These are phyloP conservation scores for Emergomyces orientalis DNA, from an alignment of 2,329 filamentous ascomycete species.

Conservation along the genomic window DNA sequence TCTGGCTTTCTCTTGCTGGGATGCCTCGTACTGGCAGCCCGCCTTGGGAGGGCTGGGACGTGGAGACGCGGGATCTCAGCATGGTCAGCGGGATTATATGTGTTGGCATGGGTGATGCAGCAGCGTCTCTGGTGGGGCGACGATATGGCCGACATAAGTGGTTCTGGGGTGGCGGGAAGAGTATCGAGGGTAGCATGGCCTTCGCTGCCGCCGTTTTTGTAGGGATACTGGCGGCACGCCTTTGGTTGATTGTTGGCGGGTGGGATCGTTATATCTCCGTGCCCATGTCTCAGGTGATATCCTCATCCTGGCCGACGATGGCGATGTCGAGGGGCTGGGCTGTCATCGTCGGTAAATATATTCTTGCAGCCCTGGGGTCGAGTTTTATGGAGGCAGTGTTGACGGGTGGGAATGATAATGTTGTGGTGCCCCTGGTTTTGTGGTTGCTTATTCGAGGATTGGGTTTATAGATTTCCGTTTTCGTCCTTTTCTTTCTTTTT, in stretches of 20 bases:
- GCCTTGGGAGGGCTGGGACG: slow-evolving; percentile 64
- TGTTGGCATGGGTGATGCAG: slow-evolving; percentile 90
- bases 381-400: slow-evolving; percentile 91
- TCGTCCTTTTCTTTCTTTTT: not conserved
- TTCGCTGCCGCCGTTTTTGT: slow-evolving; percentile 71
- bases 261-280: slow-evolving; percentile 42
- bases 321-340: slow-evolving; percentile 19
- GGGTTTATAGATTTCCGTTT: slow-evolving; percentile 22
- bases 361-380: slow-evolving; percentile 64
- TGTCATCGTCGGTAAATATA: slow-evolving; percentile 48
- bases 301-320: slow-evolving; percentile 9
- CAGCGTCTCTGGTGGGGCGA: slow-evolving; percentile 79
- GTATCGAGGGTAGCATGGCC: slow-evolving; percentile 72
- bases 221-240: slow-evolving; percentile 60
- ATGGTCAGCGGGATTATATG: slow-evolving; percentile 92
- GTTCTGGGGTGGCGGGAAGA: slow-evolving; percentile 96
- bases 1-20: slow-evolving; percentile 78
- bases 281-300: slow-evolving; percentile 20
- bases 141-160: slow-evolving; percentile 82
- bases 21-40: slow-evolving; percentile 48
- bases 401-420: slow-evolving; percentile 96
- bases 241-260: slow-evolving; percentile 67
- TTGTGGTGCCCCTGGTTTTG: slow-evolving; percentile 83
- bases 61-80: slow-evolving; percentile 62
- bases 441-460: slow-evolving; percentile 86